Percentiles rank a stretch among this genome's conserved stretches.
Conservation (phyloP, 164 flowering plant genomes). For the Platanus orientalis region DNA sequence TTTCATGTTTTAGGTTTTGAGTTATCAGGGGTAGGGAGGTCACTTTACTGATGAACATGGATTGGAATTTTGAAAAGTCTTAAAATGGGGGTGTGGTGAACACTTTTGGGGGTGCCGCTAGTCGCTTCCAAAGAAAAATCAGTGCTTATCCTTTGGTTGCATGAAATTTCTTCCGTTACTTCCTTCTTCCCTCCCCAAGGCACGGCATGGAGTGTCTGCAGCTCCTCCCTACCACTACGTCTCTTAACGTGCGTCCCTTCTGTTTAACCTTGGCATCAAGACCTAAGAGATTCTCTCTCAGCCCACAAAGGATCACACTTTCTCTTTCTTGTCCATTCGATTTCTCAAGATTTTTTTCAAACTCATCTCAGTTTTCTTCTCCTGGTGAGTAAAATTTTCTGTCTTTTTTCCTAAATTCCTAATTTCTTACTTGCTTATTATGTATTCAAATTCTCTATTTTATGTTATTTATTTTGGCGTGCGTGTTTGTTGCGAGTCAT, state of each 20-base stretch:
- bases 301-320: neutral
- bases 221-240: constrained; percentile 5
- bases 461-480: too few relatives aligned
- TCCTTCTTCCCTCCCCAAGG: too few relatives aligned
- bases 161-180: too few relatives aligned
- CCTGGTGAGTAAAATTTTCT: constrained; percentile 5
- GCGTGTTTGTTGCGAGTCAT: too few relatives aligned
- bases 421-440: neutral
- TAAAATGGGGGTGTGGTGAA: too few relatives aligned
- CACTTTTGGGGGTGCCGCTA: too few relatives aligned
- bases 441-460: neutral
- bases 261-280: constrained; percentile 3
- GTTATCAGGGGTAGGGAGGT: too few relatives aligned
- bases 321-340: neutral
- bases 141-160: too few relatives aligned
- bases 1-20: too few relatives aligned
- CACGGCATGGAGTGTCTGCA: constrained; percentile 20
- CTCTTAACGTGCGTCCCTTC: constrained; percentile 8
- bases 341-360: neutral
- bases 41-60: too few relatives aligned
- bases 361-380: constrained; percentile 9
- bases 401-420: neutral
- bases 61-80: too few relatives aligned
- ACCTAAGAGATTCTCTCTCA: neutral
- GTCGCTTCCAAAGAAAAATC: too few relatives aligned